Percentiles rank a stretch among this genome's conserved stretches.
Evolutionary conservation across 495 filamentous ascomycete genomes (phyloP).

Genomic region (Penicillium subrubescens): DNA sequence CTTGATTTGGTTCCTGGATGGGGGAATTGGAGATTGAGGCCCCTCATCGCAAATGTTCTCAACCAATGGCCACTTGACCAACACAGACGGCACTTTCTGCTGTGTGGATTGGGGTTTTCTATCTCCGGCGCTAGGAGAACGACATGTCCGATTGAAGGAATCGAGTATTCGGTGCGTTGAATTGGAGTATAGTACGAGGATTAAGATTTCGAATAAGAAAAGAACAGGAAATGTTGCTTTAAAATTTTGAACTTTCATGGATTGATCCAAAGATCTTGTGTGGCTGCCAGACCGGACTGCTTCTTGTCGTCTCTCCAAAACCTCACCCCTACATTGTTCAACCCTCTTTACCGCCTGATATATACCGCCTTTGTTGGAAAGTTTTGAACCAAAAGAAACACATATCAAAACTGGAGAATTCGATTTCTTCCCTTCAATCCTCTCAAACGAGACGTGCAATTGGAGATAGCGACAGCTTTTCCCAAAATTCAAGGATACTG

Average conservation of each 20-base stretch:
- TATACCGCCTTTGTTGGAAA: neutral
- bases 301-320: no score
- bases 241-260: no score
- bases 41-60: conserved; percentile 11
- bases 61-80: conserved; percentile 10
- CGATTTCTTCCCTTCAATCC: neutral
- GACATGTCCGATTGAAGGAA: neutral
- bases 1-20: conserved; percentile 10
- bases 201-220: no score
- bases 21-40: conserved; percentile 4
- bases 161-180: no score
- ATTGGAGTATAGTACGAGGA: neutral
- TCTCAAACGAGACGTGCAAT: neutral
- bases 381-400: neutral
- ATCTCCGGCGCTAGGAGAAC: no score
- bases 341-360: conserved; percentile 6
- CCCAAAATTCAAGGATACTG: neutral
- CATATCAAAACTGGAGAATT: neutral
- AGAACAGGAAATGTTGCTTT: no score
- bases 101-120: no score
- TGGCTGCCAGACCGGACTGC: no score
- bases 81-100: no score
- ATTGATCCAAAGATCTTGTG: no score
- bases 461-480: neutral
- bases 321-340: no score